Evolutionary conservation across 768 basidiomycete species (phyloP).

Genomic region (Wakefieldia striispora): DNA sequence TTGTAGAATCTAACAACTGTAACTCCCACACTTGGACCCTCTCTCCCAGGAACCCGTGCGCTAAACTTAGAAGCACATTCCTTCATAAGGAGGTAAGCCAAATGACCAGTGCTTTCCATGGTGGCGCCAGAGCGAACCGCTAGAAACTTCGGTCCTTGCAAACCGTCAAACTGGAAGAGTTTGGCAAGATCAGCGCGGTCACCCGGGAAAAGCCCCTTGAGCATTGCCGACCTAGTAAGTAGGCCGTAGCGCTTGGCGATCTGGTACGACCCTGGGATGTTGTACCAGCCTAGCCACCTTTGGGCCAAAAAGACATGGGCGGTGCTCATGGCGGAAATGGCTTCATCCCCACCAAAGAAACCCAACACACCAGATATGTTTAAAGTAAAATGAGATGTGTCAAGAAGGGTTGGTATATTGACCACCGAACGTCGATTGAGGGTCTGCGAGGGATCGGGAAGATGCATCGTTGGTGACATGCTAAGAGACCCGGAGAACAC

Average conservation of each 20-base stretch:
- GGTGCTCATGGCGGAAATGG: slow-evolving; percentile 37
- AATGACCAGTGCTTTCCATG: slow-evolving; percentile 31
- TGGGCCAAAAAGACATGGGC: slow-evolving; percentile 34
- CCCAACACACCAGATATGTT: slow-evolving; percentile 35
- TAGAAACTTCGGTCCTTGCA: slow-evolving; percentile 30
- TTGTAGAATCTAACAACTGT: too few relatives aligned
- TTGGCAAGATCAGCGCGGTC: slow-evolving; percentile 31
- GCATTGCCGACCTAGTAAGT: slow-evolving; percentile 32
- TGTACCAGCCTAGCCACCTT: slow-evolving; percentile 38
- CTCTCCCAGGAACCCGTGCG: too few relatives aligned
- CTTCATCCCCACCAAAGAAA: too few relatives aligned
- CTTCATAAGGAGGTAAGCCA: slow-evolving; percentile 28
- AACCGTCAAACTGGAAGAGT: slow-evolving; percentile 31
- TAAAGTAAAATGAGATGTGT: slow-evolving; percentile 24
- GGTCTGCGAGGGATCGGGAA: slow-evolving; percentile 14
- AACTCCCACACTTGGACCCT: too few relatives aligned
- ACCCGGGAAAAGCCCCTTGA: slow-evolving; percentile 35
- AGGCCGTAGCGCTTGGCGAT: slow-evolving; percentile 34
- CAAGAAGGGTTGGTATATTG: slow-evolving; percentile 7
- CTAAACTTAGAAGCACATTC: slow-evolving; percentile 9
- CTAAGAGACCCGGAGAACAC: too few relatives aligned
- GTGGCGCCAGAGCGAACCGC: slow-evolving; percentile 33
- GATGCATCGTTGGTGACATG: slow-evolving; percentile 15
- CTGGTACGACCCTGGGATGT: slow-evolving; percentile 36
- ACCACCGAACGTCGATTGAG: slow-evolving; percentile 16